phyloP scores from a whole-genome alignment of 1,139 yeast genomes.

The Petasospora rhodanensis region DNA sequence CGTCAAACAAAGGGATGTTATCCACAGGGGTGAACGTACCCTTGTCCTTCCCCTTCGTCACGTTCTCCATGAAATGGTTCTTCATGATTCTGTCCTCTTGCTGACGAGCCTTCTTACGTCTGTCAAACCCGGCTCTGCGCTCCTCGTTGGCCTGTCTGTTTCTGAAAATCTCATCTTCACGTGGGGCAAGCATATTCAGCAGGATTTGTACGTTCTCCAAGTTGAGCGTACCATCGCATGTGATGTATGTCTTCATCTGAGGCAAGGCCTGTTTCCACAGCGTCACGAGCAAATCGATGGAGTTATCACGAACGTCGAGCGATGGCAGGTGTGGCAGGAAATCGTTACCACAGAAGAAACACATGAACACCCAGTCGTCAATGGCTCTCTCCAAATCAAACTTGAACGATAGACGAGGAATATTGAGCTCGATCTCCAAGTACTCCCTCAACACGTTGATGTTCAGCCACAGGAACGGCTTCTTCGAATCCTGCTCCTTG shows the following conservation, averaged over 20 bases:
- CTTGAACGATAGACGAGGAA: conserved; percentile 65
- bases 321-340: conserved; percentile 96
- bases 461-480: conserved; percentile 94
- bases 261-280: conserved; percentile 82
- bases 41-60: conserved; percentile 63
- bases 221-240: conserved; percentile 84
- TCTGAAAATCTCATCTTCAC: conserved; percentile 79
- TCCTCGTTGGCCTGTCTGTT: conserved; percentile 59
- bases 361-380: conserved; percentile 98
- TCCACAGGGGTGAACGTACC: conserved; percentile 71
- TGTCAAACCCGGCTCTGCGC: conserved; percentile 41
- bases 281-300: conserved; percentile 73
- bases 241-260: conserved; percentile 66
- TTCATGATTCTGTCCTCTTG: conserved; percentile 18
- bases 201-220: conserved; percentile 71
- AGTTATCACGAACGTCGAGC: conserved; percentile 90
- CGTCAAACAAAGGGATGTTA: conserved; percentile 74
- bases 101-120: conserved; percentile 19
- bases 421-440: conserved; percentile 71
- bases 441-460: conserved; percentile 86
- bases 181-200: conserved; percentile 57
- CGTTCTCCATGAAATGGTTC: conserved; percentile 21
- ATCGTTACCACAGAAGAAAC: conserved; percentile 98
- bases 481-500: conserved; percentile 56
- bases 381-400: conserved; percentile 93